Base-by-base conservation (phyloP, 306 rosid species). In the Hylodesmum podocarpum region DNA sequence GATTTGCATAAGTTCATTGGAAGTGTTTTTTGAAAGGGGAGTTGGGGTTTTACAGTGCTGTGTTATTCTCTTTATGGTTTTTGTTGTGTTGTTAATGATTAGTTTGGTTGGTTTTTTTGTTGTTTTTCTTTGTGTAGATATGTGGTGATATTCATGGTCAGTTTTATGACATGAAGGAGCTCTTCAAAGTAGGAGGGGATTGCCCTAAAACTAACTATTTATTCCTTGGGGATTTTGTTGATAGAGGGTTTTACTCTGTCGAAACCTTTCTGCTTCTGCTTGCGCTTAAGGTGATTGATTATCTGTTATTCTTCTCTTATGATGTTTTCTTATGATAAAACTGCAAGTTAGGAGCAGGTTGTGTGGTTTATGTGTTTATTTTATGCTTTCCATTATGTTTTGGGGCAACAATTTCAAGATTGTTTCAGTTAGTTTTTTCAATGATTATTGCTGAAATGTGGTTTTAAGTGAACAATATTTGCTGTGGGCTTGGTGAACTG, bases 71-170 rank as follows among this genome's bases (percentile, higher is more conserved):
- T 66, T 62, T 43, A 10, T 24, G 21, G 24, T 73, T 72, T 66
- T 70, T 18, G 0, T 61, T 54, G 33, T 40, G 43, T 22, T 43
- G 46, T 47, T 68, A 78, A 63, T 79, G 34, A 74, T 59, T 6
- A 6, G 11, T 63, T 66, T 73, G 63, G n/a, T 76, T 72, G 33
- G 67, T 14, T 28, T n/a, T n/a, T n/a, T n/a, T n/a, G n/a, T n/a
- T 53, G 31, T 24, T 22, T 3, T 33, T 53, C 8, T 57, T 65
- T 4, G 19, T 47, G 16, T 87, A 96, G 99, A 96, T 96, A 80
- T 96, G 99, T 31, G 99, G 99, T 16, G 99, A 93, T 89, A 96
- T 96, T 76, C 99, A 96, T 40, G 98, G 99, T 55, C 99, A 96
- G 77, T 96, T 96, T 84, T 96, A 96, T 73, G 99, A 96, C 79